A percentile compares a stretch with the other conserved stretches of the same genome.
Evolutionary conservation across 352 stramenopile genomes (phyloP).

Genomic region (Globisporangium megalacanthum): DNA sequence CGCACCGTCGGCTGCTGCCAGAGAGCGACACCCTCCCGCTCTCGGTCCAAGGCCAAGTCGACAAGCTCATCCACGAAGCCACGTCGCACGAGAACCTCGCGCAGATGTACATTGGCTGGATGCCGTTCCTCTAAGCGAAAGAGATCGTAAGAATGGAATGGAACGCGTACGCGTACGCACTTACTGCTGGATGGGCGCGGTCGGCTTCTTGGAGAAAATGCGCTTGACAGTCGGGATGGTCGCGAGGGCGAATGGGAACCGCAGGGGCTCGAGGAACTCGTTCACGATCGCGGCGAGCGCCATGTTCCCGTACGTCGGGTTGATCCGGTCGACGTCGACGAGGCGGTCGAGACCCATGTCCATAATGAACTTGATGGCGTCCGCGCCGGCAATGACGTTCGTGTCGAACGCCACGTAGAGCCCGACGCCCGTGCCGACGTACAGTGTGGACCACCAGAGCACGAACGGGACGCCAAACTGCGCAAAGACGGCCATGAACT

Average conservation of each 20-base stretch:
- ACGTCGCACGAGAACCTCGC: conserved; percentile 90
- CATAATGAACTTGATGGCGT: conserved; percentile 83
- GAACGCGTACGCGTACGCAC: too few relatives aligned
- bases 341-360: conserved; percentile 71
- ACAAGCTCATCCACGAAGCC: conserved; percentile 92
- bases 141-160: background rate
- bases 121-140: conserved; percentile 76
- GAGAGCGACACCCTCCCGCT: conserved; percentile 87
- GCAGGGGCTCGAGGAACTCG: conserved; percentile 79
- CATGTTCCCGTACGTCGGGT: conserved; percentile 86
- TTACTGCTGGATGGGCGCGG: conserved; percentile 5
- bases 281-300: conserved; percentile 83
- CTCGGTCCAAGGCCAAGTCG: conserved; percentile 91
- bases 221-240: conserved; percentile 79
- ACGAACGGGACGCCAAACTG: conserved; percentile 84
- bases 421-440: conserved; percentile 58
- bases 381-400: conserved; percentile 58
- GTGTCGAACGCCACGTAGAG: conserved; percentile 78
- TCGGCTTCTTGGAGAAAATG: conserved; percentile 44
- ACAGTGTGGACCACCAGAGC: conserved; percentile 77
- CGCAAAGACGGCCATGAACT: conserved; percentile 75
- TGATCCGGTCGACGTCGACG: conserved; percentile 64
- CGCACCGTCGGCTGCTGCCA: conserved; percentile 61
- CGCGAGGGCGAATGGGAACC: conserved; percentile 81
- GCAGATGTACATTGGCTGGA: conserved; percentile 96